These are phyloP conservation scores for Ceraceosorus bombacis DNA, from an alignment of 1,284 basidiomycete species.

Conservation along the genomic window DNA sequence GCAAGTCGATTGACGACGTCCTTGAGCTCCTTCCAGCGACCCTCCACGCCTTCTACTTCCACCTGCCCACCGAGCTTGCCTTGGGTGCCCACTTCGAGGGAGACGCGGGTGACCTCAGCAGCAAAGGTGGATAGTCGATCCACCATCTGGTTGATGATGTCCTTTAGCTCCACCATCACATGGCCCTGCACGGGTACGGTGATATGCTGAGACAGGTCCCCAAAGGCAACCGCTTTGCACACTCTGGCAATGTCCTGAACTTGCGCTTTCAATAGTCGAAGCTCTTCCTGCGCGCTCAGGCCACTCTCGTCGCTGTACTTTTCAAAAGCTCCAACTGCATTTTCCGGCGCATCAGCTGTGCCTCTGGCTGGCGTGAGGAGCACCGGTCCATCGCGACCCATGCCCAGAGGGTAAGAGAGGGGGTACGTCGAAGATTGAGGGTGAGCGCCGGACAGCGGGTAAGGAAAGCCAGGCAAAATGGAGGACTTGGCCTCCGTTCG, in stretches of 20 bases:
- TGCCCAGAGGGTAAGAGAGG: constrained; percentile 45
- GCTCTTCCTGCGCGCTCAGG: constrained; percentile 63
- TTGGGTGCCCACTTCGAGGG: constrained; percentile 63
- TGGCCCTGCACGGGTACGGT: constrained; percentile 91
- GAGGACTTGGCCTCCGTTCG: no score
- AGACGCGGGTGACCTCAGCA: constrained; percentile 86
- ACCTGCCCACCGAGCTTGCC: constrained; percentile 49
- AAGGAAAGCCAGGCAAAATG: constrained; percentile 22
- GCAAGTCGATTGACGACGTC: constrained; percentile 49
- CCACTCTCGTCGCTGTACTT: constrained; percentile 44
- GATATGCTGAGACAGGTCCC: constrained; percentile 91
- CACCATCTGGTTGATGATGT: constrained; percentile 90
- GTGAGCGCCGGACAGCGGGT: constrained; percentile 41
- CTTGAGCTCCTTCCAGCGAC: constrained; percentile 49
- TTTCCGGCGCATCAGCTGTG: not conserved
- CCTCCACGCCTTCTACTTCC: constrained; percentile 48
- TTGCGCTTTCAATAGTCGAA: constrained; percentile 73
- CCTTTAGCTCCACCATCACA: constrained; percentile 95
- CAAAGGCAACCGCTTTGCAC: constrained; percentile 88
- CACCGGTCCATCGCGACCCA: constrained; percentile 42
- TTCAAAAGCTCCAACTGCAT: constrained; percentile 39
- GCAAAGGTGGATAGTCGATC: constrained; percentile 85
- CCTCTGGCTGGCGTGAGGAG: constrained; percentile 24
- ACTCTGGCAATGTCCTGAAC: constrained; percentile 85
- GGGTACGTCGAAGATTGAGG: constrained; percentile 40